These are phyloP conservation scores for Fomitopsis betulina DNA, from an alignment of 1,284 basidiomycete species.

Conservation along the genomic window DNA sequence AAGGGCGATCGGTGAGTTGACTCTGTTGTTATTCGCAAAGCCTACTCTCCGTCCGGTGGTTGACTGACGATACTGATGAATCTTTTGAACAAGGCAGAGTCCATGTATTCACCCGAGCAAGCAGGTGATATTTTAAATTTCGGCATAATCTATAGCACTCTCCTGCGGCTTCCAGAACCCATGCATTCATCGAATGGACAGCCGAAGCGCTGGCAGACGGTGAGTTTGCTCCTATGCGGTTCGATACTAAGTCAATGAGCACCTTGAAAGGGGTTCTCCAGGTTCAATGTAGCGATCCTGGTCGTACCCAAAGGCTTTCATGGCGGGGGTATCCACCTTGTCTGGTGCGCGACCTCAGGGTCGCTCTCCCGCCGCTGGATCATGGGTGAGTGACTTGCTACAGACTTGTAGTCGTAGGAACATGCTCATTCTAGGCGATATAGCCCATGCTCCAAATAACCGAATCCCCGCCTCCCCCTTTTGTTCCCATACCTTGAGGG, in stretches of 20 bases:
- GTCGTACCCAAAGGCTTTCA: background rate
- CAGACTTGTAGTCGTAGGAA: background rate
- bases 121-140: background rate
- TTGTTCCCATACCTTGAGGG: too few species aligned
- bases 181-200: background rate
- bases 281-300: background rate
- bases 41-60: background rate
- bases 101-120: background rate
- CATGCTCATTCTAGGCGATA: background rate
- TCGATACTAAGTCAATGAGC: background rate
- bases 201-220: background rate
- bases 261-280: background rate
- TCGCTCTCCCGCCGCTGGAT: background rate
- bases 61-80: background rate
- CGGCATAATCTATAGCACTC: background rate
- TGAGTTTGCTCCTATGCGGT: background rate
- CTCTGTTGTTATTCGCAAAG: too few species aligned
- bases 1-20: background rate
- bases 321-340: background rate
- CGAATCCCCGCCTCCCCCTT: too few species aligned
- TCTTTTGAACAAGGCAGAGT: background rate
- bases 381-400: background rate
- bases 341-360: background rate
- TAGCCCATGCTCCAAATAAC: background rate
- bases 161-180: background rate